phyloP scores from a whole-genome alignment of 176 grass and related monocot genomes.

The Chloris gayana region DNA sequence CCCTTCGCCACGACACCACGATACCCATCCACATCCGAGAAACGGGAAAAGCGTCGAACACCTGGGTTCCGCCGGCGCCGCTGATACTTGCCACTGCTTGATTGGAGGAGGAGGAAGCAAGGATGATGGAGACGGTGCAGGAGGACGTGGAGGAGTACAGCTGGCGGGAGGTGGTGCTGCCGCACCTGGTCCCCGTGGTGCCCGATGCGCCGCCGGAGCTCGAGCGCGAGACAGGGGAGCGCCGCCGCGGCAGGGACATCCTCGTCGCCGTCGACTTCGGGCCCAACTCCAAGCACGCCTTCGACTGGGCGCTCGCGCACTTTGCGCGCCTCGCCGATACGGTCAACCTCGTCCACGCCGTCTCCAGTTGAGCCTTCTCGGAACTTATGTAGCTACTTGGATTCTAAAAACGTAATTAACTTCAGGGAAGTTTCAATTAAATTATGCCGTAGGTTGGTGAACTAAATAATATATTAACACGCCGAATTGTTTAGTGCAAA shows the following conservation, averaged over 20 bases:
- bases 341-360: conserved; percentile 78
- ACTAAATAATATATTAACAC: background rate
- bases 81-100: background rate
- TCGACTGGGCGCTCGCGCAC: conserved; percentile 83
- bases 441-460: conserved; percentile 3
- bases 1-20: background rate
- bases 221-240: conserved; percentile 81
- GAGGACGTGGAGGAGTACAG: conserved; percentile 82
- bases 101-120: background rate
- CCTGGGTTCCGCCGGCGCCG: background rate
- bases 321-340: conserved; percentile 84
- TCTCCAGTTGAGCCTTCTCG: conserved; percentile 56
- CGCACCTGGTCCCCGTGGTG: conserved; percentile 68
- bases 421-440: background rate
- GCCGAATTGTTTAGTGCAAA: conserved; percentile 14
- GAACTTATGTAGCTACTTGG: background rate
- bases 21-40: background rate
- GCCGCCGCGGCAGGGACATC: conserved; percentile 73
- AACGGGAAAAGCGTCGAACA: background rate
- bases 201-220: conserved; percentile 55
- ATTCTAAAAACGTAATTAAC: background rate
- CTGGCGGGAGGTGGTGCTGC: conserved; percentile 86
- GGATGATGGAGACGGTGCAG: conserved; percentile 62
- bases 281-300: conserved; percentile 84
- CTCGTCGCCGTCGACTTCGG: conserved; percentile 88